Evolutionary conservation across 2,329 filamentous ascomycete genomes (phyloP), one percentile per base, ranked within the genome.

Genomic region (Plenodomus lindquistii): DNA sequence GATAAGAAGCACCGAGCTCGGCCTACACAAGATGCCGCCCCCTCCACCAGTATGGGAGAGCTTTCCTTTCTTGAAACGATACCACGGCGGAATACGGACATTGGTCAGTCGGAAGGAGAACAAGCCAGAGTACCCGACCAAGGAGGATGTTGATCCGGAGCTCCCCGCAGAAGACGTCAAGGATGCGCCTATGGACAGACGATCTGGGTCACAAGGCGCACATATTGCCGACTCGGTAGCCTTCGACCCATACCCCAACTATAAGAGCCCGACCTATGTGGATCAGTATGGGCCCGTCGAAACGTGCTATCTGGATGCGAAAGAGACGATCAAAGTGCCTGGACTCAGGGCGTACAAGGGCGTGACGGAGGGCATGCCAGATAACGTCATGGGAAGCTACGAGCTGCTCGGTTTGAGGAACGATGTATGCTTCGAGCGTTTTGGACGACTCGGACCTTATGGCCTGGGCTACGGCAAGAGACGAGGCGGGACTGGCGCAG

Each of bases 371-470:
- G 93, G 92, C 1, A 95, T 96, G 69, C 94, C 94, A 0, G 84
- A 94, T 40, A 83, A 91, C 49, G 83, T 89, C 2, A 82, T 93
- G 65, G 94, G 94, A n/a, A 96, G 91, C 0, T 92, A 96, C 63
- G 85, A 91, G 9, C 72, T 93, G 35, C 74, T 97, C 11, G 87
- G 85, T 0, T 76, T 97, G 29, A 84, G 88, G 16, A 84, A 95
- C 57, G 87, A 96, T 63, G 83, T 97, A 39, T 99, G 94, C 75
- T 97, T 96, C 66, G 94, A 99, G 60, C 83, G 94, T 2, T 96
- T 89, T 67, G 93, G 93, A 2, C 83, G 91, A 55, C 83, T 94
- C 22, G 92, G 90, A 0, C 89, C 93, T 0, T 99, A 99, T 61
- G 93, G 93, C 0, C 84, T 91, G 52, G 93, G 93, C 8, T 97